These are phyloP conservation scores for Exophiala sideris DNA, from an alignment of 2,329 filamentous ascomycete genomes.

Conservation along the genomic window DNA sequence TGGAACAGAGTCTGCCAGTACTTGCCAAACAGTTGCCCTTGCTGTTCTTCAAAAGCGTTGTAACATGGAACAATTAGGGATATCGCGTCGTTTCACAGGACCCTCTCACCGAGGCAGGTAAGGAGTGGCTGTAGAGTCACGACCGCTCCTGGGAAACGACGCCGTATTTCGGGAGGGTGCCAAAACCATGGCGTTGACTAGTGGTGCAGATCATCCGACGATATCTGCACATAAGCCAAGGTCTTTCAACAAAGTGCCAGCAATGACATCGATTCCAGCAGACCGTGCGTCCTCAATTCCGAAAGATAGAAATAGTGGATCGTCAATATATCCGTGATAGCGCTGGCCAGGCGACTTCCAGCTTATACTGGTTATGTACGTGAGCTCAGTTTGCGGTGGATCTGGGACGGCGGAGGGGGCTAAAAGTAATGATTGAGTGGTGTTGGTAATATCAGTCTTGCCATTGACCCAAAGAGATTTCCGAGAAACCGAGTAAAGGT, in stretches of 20 bases:
- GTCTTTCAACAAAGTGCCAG: constrained; percentile 47
- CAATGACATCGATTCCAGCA: constrained; percentile 51
- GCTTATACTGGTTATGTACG: constrained; percentile 56
- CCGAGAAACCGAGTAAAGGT: constrained; percentile 19
- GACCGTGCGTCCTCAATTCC: constrained; percentile 53
- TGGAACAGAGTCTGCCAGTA: too few relatives aligned
- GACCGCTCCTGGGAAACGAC: too few relatives aligned
- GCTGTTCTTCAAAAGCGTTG: too few relatives aligned
- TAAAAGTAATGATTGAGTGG: constrained; percentile 9
- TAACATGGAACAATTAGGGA: too few relatives aligned
- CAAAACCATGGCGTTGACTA: too few relatives aligned
- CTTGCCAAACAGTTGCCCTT: too few relatives aligned
- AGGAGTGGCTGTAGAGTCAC: too few relatives aligned
- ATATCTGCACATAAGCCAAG: constrained; percentile 35
- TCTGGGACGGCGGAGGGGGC: constrained; percentile 25
- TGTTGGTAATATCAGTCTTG: constrained; percentile 30
- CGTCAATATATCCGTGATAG: constrained; percentile 57
- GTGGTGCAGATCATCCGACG: too few relatives aligned
- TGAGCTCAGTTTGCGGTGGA: constrained; percentile 48
- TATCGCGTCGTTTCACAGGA: too few relatives aligned
- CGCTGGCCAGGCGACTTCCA: constrained; percentile 49
- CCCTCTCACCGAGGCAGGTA: too few relatives aligned
- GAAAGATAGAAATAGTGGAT: constrained; percentile 54
- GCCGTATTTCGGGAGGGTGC: too few relatives aligned
- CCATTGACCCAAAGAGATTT: constrained; percentile 56